These are phyloP conservation scores for Ganoderma lucidum DNA, from an alignment of 1,284 basidiomycete species.

Conservation along the genomic window DNA sequence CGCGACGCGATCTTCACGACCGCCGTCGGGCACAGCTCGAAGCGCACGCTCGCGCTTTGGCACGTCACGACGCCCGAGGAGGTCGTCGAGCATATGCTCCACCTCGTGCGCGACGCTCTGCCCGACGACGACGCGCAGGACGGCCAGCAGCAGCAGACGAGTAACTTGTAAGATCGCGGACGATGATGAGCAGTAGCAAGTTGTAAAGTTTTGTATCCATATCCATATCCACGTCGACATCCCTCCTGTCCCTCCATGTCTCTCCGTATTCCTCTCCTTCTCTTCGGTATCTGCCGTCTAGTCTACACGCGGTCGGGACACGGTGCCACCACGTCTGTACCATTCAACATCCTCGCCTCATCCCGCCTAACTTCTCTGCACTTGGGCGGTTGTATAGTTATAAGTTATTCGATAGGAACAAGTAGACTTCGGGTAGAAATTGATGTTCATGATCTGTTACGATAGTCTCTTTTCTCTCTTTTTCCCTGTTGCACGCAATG, in stretches of 20 bases:
- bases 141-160: conserved; percentile 14
- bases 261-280: not conserved
- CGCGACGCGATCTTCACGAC: conserved; percentile 86
- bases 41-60: conserved; percentile 89
- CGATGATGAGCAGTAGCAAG: not conserved
- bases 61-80: conserved; percentile 85
- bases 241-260: not conserved
- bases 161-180: conserved; percentile 32
- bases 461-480: not conserved
- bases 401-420: not conserved
- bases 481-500: not conserved
- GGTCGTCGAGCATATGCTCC: conserved; percentile 75
- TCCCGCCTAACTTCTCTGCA: not conserved
- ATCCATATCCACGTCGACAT: not conserved
- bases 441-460: not conserved
- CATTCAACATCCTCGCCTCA: not conserved
- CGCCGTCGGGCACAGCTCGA: conserved; percentile 86
- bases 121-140: conserved; percentile 9
- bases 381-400: not conserved
- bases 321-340: not conserved
- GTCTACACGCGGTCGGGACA: not conserved
- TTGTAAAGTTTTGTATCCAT: conserved; percentile 5
- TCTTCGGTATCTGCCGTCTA: not conserved
- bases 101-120: conserved; percentile 47
- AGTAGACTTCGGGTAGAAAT: not conserved